phyloP scores from a whole-genome alignment of 73 alveolate species.

The Paraurostyla sp. region DNA sequence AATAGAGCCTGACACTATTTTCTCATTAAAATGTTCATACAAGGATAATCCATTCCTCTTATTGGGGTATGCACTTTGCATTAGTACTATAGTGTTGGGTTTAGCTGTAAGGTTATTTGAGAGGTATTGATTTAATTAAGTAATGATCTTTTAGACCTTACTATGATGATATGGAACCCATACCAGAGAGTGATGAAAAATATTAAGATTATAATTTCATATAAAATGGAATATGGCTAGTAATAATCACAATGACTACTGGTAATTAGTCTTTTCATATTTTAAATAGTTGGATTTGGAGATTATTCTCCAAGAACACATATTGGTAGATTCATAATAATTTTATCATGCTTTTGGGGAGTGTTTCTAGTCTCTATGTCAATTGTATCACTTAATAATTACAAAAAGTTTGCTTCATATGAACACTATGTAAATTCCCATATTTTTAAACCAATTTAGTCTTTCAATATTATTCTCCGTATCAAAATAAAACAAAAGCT shows the following conservation, averaged over 20 bases:
- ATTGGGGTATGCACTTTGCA: background rate
- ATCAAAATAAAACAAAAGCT: slow-evolving; percentile 18
- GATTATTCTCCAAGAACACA: slow-evolving; percentile 97
- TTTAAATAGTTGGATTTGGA: slow-evolving; percentile 91
- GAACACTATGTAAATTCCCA: slow-evolving; percentile 31
- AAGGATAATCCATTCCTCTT: slow-evolving; percentile 47
- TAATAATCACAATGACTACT: slow-evolving; percentile 68
- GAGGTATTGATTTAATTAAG: too few species aligned
- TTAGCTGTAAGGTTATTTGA: slow-evolving; percentile 65
- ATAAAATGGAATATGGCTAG: slow-evolving; percentile 66
- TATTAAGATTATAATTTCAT: slow-evolving; percentile 53
- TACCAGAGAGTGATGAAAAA: slow-evolving; percentile 16
- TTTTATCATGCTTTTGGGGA: slow-evolving; percentile 97
- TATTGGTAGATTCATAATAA: slow-evolving; percentile 93
- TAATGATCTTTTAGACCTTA: slow-evolving; percentile 31
- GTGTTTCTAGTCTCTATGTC: slow-evolving; percentile 93
- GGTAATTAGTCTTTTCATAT: background rate
- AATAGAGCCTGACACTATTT: slow-evolving; percentile 58
- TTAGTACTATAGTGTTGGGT: slow-evolving; percentile 28
- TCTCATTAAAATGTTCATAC: slow-evolving; percentile 45
- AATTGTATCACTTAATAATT: slow-evolving; percentile 90
- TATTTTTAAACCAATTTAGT: background rate
- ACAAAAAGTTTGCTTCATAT: background rate
- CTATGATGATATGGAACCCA: slow-evolving; percentile 48
- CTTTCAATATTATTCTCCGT: background rate